These are phyloP conservation scores for Hypoxylon intermedium DNA, from an alignment of 495 filamentous ascomycete genomes.

Conservation along the genomic window DNA sequence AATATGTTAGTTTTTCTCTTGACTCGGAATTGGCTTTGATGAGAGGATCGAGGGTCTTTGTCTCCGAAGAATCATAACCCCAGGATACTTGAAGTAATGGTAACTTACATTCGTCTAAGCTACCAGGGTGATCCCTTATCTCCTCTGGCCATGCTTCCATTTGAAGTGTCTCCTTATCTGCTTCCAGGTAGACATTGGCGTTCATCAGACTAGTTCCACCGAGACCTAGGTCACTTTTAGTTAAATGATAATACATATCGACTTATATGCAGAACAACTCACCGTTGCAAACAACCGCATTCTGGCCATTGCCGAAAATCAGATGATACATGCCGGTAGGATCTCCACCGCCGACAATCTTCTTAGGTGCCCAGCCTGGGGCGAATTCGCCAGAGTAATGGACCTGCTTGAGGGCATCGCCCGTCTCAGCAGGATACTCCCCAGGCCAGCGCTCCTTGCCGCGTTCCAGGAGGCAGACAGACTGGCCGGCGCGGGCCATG, in stretches of 20 bases:
- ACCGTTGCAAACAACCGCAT: constrained; percentile 71
- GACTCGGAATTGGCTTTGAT: not conserved
- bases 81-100: not conserved
- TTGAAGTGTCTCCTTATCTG: constrained; percentile 61
- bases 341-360: constrained; percentile 55
- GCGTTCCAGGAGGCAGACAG: constrained; percentile 68
- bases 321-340: constrained; percentile 70
- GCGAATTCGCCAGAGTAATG: constrained; percentile 64
- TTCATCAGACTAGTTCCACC: constrained; percentile 72
- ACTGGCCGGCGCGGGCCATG: constrained; percentile 66
- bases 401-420: constrained; percentile 56
- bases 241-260: not conserved
- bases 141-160: constrained; percentile 67
- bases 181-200: constrained; percentile 70
- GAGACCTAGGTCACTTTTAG: constrained; percentile 52
- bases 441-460: constrained; percentile 71
- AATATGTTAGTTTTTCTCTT: constrained; percentile 5
- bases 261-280: constrained; percentile 18
- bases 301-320: constrained; percentile 68
- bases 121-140: constrained; percentile 55
- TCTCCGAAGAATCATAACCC: not conserved
- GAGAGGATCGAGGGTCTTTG: not conserved
- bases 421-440: constrained; percentile 61
- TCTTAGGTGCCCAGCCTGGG: constrained; percentile 48
- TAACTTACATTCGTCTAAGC: constrained; percentile 59